Conservation (phyloP, 192 early-diverging fungal genomes). For the Backusella mclennaniae region DNA sequence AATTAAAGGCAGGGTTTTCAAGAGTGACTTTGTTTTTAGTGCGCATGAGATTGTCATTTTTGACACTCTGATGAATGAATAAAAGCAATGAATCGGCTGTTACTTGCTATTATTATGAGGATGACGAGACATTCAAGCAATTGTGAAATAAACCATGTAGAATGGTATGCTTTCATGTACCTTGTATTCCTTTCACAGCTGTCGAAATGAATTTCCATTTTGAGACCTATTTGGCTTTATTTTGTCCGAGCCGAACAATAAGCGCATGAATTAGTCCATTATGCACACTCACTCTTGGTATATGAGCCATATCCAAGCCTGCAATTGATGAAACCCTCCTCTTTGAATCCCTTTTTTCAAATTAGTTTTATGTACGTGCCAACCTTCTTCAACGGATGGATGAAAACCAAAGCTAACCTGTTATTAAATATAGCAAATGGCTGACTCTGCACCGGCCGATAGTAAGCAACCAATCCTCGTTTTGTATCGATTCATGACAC, state of each 20-base stretch:
- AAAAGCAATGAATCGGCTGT: too few relatives aligned
- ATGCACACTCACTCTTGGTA: background rate
- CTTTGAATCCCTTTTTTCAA: conserved; percentile 6
- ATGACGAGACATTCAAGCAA: too few relatives aligned
- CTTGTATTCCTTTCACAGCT: background rate
- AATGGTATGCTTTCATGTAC: too few relatives aligned
- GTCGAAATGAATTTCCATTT: background rate
- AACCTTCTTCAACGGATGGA: background rate
- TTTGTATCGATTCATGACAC: background rate
- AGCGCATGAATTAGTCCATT: background rate
- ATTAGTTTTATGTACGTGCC: background rate
- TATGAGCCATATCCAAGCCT: background rate
- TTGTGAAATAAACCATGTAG: too few relatives aligned
- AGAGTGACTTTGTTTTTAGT: background rate
- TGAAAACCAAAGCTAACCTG: background rate
- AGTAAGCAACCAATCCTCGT: conserved; percentile 53
- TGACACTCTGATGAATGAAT: background rate
- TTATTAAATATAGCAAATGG: conserved; percentile 44
- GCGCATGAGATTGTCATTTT: background rate
- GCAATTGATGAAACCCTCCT: background rate
- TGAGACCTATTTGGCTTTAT: background rate
- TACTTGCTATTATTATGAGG: too few relatives aligned
- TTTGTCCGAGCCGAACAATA: background rate
- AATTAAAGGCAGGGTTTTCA: background rate
- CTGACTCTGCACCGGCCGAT: conserved; percentile 78